phyloP scores from a whole-genome alignment of 225 moss, liverwort and hornwort species.

The Ulota crispa region DNA sequence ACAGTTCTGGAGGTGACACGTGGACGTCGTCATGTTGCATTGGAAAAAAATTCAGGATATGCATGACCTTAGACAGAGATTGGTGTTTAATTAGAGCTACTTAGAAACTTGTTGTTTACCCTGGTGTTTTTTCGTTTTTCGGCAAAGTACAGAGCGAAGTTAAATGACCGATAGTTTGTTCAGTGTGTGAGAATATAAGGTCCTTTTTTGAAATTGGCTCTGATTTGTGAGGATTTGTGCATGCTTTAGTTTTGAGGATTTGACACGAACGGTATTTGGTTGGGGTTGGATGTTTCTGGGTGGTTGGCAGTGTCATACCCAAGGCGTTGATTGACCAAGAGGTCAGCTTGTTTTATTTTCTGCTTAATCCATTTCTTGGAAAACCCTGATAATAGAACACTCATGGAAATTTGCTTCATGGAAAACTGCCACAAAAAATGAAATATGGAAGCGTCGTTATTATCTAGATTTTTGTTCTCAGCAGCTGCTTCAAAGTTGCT shows the following conservation, averaged over 20 bases:
- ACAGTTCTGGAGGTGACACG: too few relatives aligned
- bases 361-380: neutral
- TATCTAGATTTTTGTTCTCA: neutral
- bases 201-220: too few relatives aligned
- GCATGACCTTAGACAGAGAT: too few relatives aligned
- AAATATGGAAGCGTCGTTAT: neutral
- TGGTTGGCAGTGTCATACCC: slow-evolving; percentile 74
- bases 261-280: neutral
- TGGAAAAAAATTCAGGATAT: too few relatives aligned
- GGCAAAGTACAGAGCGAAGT: too few relatives aligned
- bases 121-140: too few relatives aligned
- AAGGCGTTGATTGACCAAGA: slow-evolving; percentile 76
- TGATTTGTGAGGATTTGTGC: neutral
- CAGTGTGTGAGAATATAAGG: too few relatives aligned
- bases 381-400: neutral
- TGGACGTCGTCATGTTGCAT: too few relatives aligned
- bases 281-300: neutral
- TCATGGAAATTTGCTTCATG: neutral
- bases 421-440: neutral
- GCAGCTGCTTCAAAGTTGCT: neutral
- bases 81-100: too few relatives aligned
- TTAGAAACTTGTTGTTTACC: too few relatives aligned
- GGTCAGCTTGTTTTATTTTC: slow-evolving; percentile 35
- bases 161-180: too few relatives aligned
- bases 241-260: neutral